A percentile compares a stretch with the other conserved stretches of the same genome.
phyloP scores from a whole-genome alignment of 2,329 filamentous ascomycete genomes.

The Talaromyces funiculosus region DNA sequence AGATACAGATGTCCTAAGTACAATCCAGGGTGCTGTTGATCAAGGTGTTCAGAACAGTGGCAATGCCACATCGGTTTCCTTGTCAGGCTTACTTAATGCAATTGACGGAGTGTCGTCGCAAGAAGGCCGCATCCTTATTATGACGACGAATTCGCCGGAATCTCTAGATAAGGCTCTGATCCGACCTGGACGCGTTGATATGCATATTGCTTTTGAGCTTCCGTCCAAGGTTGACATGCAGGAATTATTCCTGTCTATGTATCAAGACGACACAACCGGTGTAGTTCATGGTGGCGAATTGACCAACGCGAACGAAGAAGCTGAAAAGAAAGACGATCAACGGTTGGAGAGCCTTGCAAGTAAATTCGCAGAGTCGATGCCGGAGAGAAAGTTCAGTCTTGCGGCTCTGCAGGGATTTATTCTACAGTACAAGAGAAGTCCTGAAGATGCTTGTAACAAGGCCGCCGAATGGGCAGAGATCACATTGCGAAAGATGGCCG shows the following conservation, averaged over 20 bases:
- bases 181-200: constrained; percentile 66
- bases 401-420: constrained; percentile 63
- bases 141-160: constrained; percentile 73
- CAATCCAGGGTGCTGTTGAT: neutral
- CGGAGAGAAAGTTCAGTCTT: constrained; percentile 49
- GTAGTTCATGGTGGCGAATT: constrained; percentile 12
- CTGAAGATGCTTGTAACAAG: constrained; percentile 51
- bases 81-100: constrained; percentile 72
- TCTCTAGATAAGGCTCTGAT: constrained; percentile 66
- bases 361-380: constrained; percentile 51
- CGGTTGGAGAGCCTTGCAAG: constrained; percentile 25
- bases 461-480: constrained; percentile 22
- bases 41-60: constrained; percentile 1
- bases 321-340: constrained; percentile 28
- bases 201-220: constrained; percentile 55
- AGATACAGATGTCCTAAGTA: neutral
- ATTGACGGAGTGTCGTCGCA: constrained; percentile 76
- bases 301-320: constrained; percentile 27
- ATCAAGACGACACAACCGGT: constrained; percentile 19
- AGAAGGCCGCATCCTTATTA: constrained; percentile 73
- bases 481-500: constrained; percentile 6
- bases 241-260: constrained; percentile 28
- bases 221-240: constrained; percentile 23
- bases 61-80: constrained; percentile 46
- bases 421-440: constrained; percentile 57